Percentiles rank a stretch among this genome's conserved stretches.
These are phyloP conservation scores for Stentor coeruleus DNA, from an alignment of 73 alveolate genomes.

Conservation along the genomic window DNA sequence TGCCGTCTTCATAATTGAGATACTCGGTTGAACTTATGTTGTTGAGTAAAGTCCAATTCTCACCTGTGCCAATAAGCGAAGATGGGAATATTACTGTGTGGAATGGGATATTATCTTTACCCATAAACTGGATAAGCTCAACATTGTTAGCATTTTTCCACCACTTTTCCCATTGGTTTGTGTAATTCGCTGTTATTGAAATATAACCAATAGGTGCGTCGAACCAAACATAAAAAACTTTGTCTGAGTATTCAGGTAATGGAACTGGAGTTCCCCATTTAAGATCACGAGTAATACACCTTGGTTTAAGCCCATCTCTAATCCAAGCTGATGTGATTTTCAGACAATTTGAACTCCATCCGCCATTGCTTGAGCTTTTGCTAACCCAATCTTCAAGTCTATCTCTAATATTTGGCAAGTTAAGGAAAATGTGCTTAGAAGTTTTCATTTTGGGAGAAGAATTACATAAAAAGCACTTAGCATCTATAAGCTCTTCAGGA, in stretches of 20 bases:
- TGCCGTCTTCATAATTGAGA: slow-evolving; percentile 92
- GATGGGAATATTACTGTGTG: slow-evolving; percentile 98
- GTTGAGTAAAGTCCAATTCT: slow-evolving; percentile 83
- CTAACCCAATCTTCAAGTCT: slow-evolving; percentile 74
- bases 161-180: slow-evolving; percentile 93
- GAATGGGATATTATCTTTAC: slow-evolving; percentile 97
- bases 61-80: slow-evolving; percentile 83
- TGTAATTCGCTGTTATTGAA: slow-evolving; percentile 90
- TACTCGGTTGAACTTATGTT: slow-evolving; percentile 93
- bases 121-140: slow-evolving; percentile 94
- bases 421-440: slow-evolving; percentile 80
- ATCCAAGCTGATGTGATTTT: slow-evolving; percentile 75
- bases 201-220: slow-evolving; percentile 99
- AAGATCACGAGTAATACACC: slow-evolving; percentile 97
- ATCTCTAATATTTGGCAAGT: slow-evolving; percentile 75
- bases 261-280: slow-evolving; percentile 99
- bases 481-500: slow-evolving; percentile 87
- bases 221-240: slow-evolving; percentile 98
- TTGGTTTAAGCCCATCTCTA: slow-evolving; percentile 88
- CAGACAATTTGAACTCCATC: slow-evolving; percentile 86
- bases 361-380: slow-evolving; percentile 71
- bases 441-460: slow-evolving; percentile 66
- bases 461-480: slow-evolving; percentile 89
- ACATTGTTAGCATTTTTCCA: slow-evolving; percentile 97
- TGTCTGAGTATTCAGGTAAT: slow-evolving; percentile 77